Base-by-base conservation (phyloP, 257 asterid genomes). In the Solanum sitiens region DNA sequence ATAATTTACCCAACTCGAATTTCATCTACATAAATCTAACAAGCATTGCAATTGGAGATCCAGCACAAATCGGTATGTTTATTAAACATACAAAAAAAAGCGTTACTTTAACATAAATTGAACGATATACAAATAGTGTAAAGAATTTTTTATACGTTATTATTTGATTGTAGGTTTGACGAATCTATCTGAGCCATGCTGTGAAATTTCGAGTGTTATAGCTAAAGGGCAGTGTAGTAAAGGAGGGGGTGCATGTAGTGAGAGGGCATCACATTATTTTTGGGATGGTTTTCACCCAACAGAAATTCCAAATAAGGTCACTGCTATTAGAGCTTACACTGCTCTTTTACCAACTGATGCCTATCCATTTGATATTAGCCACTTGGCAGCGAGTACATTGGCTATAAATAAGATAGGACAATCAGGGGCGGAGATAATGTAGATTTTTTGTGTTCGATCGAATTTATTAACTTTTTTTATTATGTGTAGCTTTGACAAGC, bases 231-330 rank as follows among this genome's bases (percentile, higher is more conserved):
- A 77, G 53, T 92, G 95, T 35, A 77, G 13, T 1, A 79, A 70
- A 0, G 87, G 77, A 2, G 30, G 56, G 18, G 68, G 63, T 56
- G 91, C 94, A 39, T 94, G 96, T 53, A 32, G 12, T 72, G 86
- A 89, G 20, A 87, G 93, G 85, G 70, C 45, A 21, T 63, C 84
- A 44, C 84, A 89, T 20, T 6, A 13, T 4, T 93, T 89, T 77
- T 94, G 88, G 87, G 96, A 94, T 67, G 79, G 79, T 72, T 90
- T 42, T 85, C 96, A 94, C 87, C 92, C 91, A 3, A 42, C 90
- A 0, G 90, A 91, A 71, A 1, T 11, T 3, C 21, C 63, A 8
- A 56, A 63, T 85, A 21, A 6, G 3, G 87, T 30, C 20, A 11
- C 6, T 21, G 93, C 92, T 8, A 3, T 32, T 18, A 83, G 91